A percentile compares a stretch with the other conserved stretches of the same genome.
These are phyloP conservation scores for Grammothele lineata DNA, from an alignment of 768 basidiomycete genomes.

Conservation along the genomic window DNA sequence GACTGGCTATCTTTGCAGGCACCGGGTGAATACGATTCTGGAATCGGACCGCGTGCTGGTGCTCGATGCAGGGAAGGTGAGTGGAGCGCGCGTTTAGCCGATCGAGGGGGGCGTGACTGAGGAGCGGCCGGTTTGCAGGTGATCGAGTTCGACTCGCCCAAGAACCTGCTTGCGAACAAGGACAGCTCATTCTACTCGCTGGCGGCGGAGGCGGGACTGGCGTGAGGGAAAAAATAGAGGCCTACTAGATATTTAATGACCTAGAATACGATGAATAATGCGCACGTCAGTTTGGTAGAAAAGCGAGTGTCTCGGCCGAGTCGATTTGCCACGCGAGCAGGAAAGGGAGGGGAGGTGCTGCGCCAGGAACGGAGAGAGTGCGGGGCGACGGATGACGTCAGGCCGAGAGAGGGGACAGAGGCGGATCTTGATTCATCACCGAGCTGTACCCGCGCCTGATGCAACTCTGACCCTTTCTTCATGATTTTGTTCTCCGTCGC, in stretches of 20 bases:
- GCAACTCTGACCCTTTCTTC: too few species aligned
- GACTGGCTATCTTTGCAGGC: slow-evolving; percentile 33
- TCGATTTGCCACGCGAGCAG: too few species aligned
- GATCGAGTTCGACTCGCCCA: slow-evolving; percentile 78
- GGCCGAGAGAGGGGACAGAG: too few species aligned
- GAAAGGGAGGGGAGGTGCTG: too few species aligned
- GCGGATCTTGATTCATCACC: too few species aligned
- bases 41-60: slow-evolving; percentile 81
- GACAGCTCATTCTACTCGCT: slow-evolving; percentile 58
- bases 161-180: slow-evolving; percentile 52
- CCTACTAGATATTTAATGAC: not conserved
- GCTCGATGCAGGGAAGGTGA: slow-evolving; percentile 70
- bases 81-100: slow-evolving; percentile 6
- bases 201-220: slow-evolving; percentile 56
- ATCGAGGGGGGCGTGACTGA: slow-evolving; percentile 1
- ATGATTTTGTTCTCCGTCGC: too few species aligned
- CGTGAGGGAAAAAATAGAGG: slow-evolving; percentile 1
- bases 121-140: slow-evolving; percentile 34
- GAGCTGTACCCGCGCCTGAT: too few species aligned
- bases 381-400: too few species aligned
- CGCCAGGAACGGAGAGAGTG: too few species aligned
- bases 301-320: too few species aligned
- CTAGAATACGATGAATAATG: not conserved
- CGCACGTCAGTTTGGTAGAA: too few species aligned
- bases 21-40: slow-evolving; percentile 81